Conservation (phyloP, 2,329 filamentous ascomycete species). For the Diaporthe ilicicola region DNA sequence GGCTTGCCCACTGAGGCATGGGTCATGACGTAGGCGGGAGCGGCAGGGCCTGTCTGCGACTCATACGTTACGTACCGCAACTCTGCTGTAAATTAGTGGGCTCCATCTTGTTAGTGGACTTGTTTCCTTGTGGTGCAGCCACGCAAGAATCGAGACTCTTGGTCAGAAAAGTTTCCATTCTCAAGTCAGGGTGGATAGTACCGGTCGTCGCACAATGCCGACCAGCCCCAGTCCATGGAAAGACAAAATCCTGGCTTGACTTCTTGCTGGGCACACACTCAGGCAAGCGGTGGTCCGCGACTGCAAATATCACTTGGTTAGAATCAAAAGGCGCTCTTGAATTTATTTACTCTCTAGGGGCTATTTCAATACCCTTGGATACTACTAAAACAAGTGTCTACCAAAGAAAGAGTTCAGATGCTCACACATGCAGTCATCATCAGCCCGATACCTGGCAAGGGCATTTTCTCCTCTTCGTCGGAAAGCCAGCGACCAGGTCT, state of each 20-base stretch:
- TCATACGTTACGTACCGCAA: not conserved
- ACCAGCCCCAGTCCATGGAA: not conserved
- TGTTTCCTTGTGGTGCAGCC: not conserved
- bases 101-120: not conserved
- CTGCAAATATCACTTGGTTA: not conserved
- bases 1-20: not conserved
- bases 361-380: too few species aligned
- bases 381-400: not conserved
- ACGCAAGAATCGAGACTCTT: not conserved
- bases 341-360: too few species aligned
- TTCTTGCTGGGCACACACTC: too few species aligned
- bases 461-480: not conserved
- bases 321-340: too few species aligned
- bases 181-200: not conserved
- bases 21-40: conserved; percentile 16
- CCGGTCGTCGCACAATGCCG: not conserved
- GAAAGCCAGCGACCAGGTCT: too few species aligned
- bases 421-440: not conserved
- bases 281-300: not conserved
- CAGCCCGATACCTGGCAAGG: too few species aligned
- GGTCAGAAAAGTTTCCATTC: too few species aligned
- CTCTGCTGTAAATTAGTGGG: too few species aligned
- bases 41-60: not conserved
- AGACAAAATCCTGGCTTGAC: too few species aligned
- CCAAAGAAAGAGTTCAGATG: not conserved